phyloP scores from a whole-genome alignment of 495 filamentous ascomycete species.

The Trichodelitschia bisporula region DNA sequence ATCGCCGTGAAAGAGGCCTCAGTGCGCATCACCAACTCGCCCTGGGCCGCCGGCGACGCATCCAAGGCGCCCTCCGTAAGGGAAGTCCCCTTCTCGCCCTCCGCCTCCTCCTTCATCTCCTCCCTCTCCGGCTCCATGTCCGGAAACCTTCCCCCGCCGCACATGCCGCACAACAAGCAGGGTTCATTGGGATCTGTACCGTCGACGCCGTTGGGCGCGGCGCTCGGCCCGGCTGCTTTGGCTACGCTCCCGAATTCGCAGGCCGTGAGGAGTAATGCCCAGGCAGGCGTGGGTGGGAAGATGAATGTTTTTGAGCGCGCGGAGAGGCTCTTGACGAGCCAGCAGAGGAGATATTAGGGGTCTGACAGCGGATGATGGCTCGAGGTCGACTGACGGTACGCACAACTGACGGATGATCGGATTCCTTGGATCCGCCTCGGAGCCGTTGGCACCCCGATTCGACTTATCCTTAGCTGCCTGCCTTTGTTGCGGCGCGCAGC shows the following conservation, averaged over 20 bases:
- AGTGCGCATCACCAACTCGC: constrained; percentile 46
- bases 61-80: constrained; percentile 1
- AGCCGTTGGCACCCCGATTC: too few relatives aligned
- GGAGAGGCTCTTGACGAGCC: too few relatives aligned
- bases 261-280: constrained; percentile 35
- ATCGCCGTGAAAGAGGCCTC: constrained; percentile 49
- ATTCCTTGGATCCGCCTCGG: too few relatives aligned
- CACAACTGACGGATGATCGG: too few relatives aligned
- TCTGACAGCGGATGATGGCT: too few relatives aligned
- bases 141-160: constrained; percentile 1
- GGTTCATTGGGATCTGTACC: constrained; percentile 24
- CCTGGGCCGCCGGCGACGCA: constrained; percentile 38
- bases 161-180: too few relatives aligned
- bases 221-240: constrained; percentile 67
- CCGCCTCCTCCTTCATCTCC: too few relatives aligned
- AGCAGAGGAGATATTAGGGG: too few relatives aligned
- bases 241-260: constrained; percentile 69
- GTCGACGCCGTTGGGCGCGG: constrained; percentile 56
- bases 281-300: not conserved
- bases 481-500: too few relatives aligned
- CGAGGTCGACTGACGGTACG: too few relatives aligned
- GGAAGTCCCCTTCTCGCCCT: not conserved
- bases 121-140: constrained; percentile 1
- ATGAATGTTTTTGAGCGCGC: constrained; percentile 47
- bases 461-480: too few relatives aligned